Conservation (phyloP, 306 rosid species). For the Hippophae gyantsensis region DNA sequence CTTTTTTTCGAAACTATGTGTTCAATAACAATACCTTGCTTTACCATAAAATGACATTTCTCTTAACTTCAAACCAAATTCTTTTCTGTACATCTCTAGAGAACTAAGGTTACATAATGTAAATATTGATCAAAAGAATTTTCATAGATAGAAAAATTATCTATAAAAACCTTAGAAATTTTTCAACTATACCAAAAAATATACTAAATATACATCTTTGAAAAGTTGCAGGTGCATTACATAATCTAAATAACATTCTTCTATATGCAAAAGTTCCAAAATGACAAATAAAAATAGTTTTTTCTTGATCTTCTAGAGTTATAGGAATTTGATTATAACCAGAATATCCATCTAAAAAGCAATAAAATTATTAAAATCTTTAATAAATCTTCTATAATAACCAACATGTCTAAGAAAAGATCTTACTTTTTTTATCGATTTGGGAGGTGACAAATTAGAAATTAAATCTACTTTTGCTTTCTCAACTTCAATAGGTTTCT, state of each 20-base stretch:
- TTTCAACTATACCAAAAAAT: too few species aligned
- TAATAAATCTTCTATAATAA: not conserved
- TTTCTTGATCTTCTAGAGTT: too few species aligned
- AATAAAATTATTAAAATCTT: not conserved
- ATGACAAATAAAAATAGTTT: too few species aligned
- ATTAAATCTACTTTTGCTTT: not conserved
- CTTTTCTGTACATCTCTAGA: not conserved
- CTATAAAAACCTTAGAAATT: too few species aligned
- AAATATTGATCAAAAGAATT: conserved; percentile 1
- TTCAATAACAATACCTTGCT: not conserved
- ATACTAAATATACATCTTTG: too few species aligned
- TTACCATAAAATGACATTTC: not conserved
- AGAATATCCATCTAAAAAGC: too few species aligned
- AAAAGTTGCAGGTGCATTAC: too few species aligned
- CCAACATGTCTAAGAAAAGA: conserved; percentile 1
- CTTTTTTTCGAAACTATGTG: not conserved
- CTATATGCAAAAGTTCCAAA: too few species aligned
- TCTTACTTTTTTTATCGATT: not conserved
- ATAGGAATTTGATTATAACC: too few species aligned
- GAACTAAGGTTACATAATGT: not conserved
- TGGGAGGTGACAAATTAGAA: not conserved
- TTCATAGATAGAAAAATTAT: too few species aligned
- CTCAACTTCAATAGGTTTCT: not conserved
- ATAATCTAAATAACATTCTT: too few species aligned
- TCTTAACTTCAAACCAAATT: not conserved